phyloP scores from a whole-genome alignment of 2,329 filamentous ascomycete genomes.

The Curvularia lunata region DNA sequence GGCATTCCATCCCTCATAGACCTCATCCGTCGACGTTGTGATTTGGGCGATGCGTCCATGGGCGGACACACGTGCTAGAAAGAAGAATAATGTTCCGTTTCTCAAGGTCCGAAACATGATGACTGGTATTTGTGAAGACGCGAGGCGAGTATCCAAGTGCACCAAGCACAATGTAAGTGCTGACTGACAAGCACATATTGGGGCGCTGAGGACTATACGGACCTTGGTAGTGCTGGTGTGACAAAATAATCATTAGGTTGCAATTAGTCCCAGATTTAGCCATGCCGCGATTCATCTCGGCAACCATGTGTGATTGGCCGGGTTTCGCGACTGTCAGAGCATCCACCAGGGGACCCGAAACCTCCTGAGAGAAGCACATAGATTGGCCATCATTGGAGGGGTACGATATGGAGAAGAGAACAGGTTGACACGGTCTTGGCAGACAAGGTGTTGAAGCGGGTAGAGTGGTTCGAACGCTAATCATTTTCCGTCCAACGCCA shows the following conservation, averaged over 20 bases:
- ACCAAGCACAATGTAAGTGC: neutral
- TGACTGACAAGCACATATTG: neutral
- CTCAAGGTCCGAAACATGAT: neutral
- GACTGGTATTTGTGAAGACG: neutral
- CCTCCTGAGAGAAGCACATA: neutral
- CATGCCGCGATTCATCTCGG: slow-evolving; percentile 1
- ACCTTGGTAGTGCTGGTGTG: neutral
- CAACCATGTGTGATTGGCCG: neutral
- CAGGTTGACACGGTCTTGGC: neutral
- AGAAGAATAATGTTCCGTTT: neutral
- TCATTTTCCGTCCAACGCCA: slow-evolving; percentile 27
- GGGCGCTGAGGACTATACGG: neutral
- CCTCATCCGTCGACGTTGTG: slow-evolving; percentile 23
- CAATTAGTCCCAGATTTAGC: slow-evolving; percentile 3
- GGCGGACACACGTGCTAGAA: neutral
- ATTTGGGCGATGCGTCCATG: slow-evolving; percentile 36
- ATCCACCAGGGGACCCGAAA: neutral
- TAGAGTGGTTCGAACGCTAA: slow-evolving; percentile 3
- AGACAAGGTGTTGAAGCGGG: neutral
- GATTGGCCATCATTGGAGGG: neutral
- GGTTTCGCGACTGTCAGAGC: neutral
- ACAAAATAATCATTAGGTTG: neutral
- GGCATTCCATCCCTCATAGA: slow-evolving; percentile 37
- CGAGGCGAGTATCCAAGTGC: neutral
- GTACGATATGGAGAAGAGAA: neutral